Evolutionary conservation across 768 basidiomycete species (phyloP).

Genomic region (Aureoboletus auriporus): DNA sequence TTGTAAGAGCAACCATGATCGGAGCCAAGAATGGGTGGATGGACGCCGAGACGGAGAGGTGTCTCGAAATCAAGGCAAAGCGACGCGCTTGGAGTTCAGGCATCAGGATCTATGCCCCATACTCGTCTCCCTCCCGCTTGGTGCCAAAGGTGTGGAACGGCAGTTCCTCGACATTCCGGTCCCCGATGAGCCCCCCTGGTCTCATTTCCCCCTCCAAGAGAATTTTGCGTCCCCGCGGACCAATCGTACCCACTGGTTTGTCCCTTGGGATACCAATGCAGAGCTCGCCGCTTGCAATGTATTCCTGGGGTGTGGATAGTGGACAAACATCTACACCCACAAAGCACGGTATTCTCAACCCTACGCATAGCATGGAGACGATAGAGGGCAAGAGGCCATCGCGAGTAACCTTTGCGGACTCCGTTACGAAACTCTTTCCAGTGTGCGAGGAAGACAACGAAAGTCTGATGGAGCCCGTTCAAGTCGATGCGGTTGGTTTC

Average conservation of each 20-base stretch:
- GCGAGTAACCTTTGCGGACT: conserved; percentile 16
- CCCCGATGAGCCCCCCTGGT: conserved; percentile 18
- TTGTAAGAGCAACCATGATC: conserved; percentile 30
- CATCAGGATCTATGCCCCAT: conserved; percentile 36
- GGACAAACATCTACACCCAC: conserved; percentile 19
- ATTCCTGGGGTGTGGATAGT: conserved; percentile 39
- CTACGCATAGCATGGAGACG: conserved; percentile 11
- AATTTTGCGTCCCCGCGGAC: conserved; percentile 7
- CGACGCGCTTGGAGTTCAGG: conserved; percentile 67
- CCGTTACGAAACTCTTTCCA: conserved; percentile 23
- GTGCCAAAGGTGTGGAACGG: conserved; percentile 17
- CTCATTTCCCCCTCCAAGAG: conserved; percentile 5
- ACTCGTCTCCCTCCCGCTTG: conserved; percentile 5
- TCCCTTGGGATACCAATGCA: conserved; percentile 48
- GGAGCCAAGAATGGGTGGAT: conserved; percentile 24
- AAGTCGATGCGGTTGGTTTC: conserved; percentile 18
- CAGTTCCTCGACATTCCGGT: not conserved
- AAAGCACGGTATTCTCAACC: conserved; percentile 17
- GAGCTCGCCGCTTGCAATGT: conserved; percentile 47
- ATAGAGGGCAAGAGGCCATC: conserved; percentile 12
- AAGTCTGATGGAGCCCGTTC: conserved; percentile 28
- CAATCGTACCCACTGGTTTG: conserved; percentile 33
- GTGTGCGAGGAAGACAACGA: conserved; percentile 30
- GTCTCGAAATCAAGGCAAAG: conserved; percentile 55
- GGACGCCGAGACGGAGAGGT: conserved; percentile 24